These are phyloP conservation scores for Aspergillus melleus DNA, from an alignment of 2,329 filamentous ascomycete genomes.

Conservation along the genomic window DNA sequence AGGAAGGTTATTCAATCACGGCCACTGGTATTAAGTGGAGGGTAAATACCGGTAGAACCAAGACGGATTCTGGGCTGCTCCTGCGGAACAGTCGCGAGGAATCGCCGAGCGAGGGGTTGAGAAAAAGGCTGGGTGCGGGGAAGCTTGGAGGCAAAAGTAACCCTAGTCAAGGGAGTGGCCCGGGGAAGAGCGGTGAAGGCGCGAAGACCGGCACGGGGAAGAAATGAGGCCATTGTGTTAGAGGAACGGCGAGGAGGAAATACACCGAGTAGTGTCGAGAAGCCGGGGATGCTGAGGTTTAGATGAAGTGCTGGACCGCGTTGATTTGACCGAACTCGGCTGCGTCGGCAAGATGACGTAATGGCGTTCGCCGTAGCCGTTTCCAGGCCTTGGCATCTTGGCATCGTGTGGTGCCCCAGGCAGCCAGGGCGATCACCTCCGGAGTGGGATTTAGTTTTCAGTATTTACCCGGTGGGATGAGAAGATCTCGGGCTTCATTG, in stretches of 20 bases:
- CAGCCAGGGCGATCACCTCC: too few relatives aligned
- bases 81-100: conserved; percentile 26
- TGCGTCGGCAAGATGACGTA: too few relatives aligned
- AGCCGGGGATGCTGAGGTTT: too few relatives aligned
- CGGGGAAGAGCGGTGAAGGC: conserved; percentile 26
- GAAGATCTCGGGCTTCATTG: background rate
- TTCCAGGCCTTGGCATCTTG: background rate
- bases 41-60: conserved; percentile 33
- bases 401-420: background rate
- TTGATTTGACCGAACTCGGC: too few relatives aligned
- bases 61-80: conserved; percentile 38
- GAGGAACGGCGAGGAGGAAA: background rate
- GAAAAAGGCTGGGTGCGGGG: conserved; percentile 18
- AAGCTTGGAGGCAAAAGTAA: conserved; percentile 15
- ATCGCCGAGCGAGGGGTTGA: conserved; percentile 31
- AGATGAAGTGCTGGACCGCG: too few relatives aligned
- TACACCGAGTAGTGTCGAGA: too few relatives aligned
- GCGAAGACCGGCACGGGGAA: conserved; percentile 28
- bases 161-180: conserved; percentile 18
- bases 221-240: conserved; percentile 30
- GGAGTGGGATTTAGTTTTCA: too few relatives aligned
- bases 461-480: background rate
- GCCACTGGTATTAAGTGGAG: background rate
- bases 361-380: too few relatives aligned
- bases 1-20: background rate